phyloP scores from a whole-genome alignment of 495 filamentous ascomycete species.

The Aspergillus bertholletiae region DNA sequence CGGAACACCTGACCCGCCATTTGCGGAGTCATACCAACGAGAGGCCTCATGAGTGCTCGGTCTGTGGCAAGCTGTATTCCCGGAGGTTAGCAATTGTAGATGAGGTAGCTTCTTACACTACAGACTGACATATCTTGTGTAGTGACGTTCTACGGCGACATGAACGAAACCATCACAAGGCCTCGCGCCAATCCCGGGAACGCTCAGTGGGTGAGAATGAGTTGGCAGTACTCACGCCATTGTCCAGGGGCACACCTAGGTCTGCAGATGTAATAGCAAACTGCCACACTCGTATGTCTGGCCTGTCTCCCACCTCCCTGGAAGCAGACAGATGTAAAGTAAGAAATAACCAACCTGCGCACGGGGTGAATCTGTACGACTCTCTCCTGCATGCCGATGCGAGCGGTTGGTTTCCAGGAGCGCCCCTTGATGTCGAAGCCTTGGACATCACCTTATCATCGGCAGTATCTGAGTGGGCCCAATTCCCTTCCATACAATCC shows the following conservation, averaged over 20 bases:
- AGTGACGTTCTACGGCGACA: slow-evolving; percentile 28
- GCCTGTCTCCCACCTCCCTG: background rate
- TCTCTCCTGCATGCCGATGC: slow-evolving; percentile 7
- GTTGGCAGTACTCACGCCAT: background rate
- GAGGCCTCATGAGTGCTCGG: slow-evolving; percentile 25
- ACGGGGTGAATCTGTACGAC: slow-evolving; percentile 5
- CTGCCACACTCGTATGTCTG: background rate
- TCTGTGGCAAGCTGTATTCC: slow-evolving; percentile 28
- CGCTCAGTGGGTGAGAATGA: background rate
- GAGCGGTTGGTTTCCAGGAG: slow-evolving; percentile 20
- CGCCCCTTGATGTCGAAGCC: slow-evolving; percentile 24
- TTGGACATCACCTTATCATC: slow-evolving; percentile 22
- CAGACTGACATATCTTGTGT: too few relatives aligned
- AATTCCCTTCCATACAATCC: slow-evolving; percentile 6
- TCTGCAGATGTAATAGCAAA: background rate
- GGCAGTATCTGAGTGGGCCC: slow-evolving; percentile 24
- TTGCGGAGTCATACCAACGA: slow-evolving; percentile 33
- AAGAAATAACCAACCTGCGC: background rate
- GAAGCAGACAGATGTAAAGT: background rate
- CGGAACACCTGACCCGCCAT: slow-evolving; percentile 30
- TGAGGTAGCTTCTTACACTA: too few relatives aligned
- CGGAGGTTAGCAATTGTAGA: too few relatives aligned
- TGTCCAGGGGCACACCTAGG: background rate
- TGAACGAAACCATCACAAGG: slow-evolving; percentile 15
- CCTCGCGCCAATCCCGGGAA: background rate